Base-by-base conservation (phyloP, 1,284 basidiomycete species). In the Ganoderma sinense region DNA sequence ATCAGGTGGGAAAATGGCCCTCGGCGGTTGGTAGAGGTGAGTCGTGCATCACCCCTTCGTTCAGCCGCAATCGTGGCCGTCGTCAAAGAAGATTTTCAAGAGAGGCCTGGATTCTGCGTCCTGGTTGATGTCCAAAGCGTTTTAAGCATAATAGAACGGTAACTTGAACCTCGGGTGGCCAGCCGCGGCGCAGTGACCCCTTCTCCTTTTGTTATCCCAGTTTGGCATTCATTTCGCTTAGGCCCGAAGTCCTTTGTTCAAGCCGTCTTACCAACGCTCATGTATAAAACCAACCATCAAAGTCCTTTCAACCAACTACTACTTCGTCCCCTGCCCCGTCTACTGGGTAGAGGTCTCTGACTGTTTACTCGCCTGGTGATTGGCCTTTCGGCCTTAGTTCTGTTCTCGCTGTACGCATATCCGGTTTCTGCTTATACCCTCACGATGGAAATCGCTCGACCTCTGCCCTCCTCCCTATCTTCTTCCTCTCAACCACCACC, bases 361-460 rank as follows among this genome's bases (percentile, higher is more conserved):
- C 29, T 56, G 56, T n/a, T 36, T 39, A 18, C 36, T n/a, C 33
- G 20, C 39, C 56, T 59, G 33, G 33, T 61, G 59, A 61, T 61
- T 61, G 59, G 59, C 39, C 23, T 23, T 40, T 26, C 13, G 36
- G 39, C 39, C 59, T 61, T 61, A n/a, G 23, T 61, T 40, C n/a
- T 26, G 16, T 39, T 61, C 36, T 59, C 33, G 18, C 33, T 59
- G 36, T 39, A 36, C 20, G 10, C 6, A 20, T 36, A 11, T 43
- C 39, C 36, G 59, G 8, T 29, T 39, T 26, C 39, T 39, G 8
- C 63, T 33, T 16, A 16, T n/a, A 36, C 63, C 43, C 29, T 31
- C 41, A 51, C 43, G 26, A 68, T 68, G 67, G 62, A 63, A 29
- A 14, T 33, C 26, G 39, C 59, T 18, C 59, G 62, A 29, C 51